Conservation (phyloP, 306 rosid species). For the Cicer bijugum region DNA sequence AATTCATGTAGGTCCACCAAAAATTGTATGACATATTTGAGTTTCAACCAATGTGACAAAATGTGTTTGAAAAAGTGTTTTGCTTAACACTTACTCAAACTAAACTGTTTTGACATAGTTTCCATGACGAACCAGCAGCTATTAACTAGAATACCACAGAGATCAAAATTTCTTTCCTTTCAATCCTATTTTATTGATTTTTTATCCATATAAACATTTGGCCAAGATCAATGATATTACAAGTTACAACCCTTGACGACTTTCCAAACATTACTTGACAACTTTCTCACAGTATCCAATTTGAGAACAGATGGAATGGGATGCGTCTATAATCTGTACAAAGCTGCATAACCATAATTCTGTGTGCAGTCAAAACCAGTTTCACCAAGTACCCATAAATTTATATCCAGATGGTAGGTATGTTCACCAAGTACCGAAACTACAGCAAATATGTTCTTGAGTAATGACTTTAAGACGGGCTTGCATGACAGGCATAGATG, state of each 20-base stretch:
- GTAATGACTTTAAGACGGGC: constrained; percentile 74
- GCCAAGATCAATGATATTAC: constrained; percentile 56
- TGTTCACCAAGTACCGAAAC: constrained; percentile 62
- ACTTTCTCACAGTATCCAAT: constrained; percentile 47
- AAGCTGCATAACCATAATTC: constrained; percentile 46
- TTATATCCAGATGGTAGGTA: constrained; percentile 49
- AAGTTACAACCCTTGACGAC: constrained; percentile 52
- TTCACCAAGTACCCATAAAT: constrained; percentile 48
- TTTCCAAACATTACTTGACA: constrained; percentile 44
- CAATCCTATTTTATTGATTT: constrained; percentile 56
- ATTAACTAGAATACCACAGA: constrained; percentile 31
- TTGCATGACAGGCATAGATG: constrained; percentile 63
- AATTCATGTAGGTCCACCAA: background rate
- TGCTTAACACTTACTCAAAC: constrained; percentile 1
- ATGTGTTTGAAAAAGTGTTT: background rate
- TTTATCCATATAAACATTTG: constrained; percentile 58
- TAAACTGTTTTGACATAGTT: constrained; percentile 44
- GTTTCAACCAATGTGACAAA: background rate
- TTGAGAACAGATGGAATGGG: constrained; percentile 43
- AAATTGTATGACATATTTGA: background rate
- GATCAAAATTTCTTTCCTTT: constrained; percentile 44
- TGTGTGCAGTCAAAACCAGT: constrained; percentile 70
- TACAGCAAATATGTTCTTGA: constrained; percentile 85
- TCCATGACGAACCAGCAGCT: constrained; percentile 38
- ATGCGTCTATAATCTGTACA: constrained; percentile 72